These are phyloP conservation scores for Pseudozyma hubeiensis DNA, from an alignment of 1,284 basidiomycete species.

Conservation along the genomic window DNA sequence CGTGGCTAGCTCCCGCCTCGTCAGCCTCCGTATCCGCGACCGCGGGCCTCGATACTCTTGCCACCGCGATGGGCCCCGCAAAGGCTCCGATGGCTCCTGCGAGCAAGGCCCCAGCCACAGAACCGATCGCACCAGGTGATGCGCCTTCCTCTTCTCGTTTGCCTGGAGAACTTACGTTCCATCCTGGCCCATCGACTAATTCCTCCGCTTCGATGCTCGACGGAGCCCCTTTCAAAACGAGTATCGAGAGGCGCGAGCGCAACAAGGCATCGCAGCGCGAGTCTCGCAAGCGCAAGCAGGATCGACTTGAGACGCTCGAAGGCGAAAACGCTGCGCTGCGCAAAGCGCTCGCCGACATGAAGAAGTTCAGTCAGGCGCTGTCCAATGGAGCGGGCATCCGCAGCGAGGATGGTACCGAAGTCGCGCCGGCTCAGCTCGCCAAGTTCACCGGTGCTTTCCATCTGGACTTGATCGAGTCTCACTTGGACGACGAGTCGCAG, in stretches of 20 bases:
- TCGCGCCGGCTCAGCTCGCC: constrained; percentile 30
- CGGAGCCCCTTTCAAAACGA: constrained; percentile 43
- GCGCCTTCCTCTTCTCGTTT: constrained; percentile 10
- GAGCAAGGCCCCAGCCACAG: constrained; percentile 19
- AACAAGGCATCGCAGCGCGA: constrained; percentile 54
- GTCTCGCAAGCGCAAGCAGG: constrained; percentile 51
- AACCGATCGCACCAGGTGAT: constrained; percentile 3
- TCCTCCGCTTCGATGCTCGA: constrained; percentile 2
- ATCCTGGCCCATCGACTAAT: constrained; percentile 20
- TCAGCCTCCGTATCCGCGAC: constrained; percentile 11
- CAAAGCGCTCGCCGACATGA: constrained; percentile 47
- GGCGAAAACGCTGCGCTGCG: constrained; percentile 46
- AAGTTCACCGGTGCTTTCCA: constrained; percentile 47
- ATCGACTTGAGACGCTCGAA: constrained; percentile 46
- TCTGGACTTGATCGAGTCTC: constrained; percentile 43
- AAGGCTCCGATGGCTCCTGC: neutral
- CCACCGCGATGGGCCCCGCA: neutral
- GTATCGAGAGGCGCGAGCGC: constrained; percentile 43
- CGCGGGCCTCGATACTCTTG: neutral
- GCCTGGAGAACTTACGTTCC: constrained; percentile 9
- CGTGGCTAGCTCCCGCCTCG: constrained; percentile 34
- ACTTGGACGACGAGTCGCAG: constrained; percentile 36
- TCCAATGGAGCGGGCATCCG: constrained; percentile 40
- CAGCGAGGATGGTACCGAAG: constrained; percentile 30
- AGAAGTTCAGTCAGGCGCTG: constrained; percentile 39